Conservation (phyloP, 192 early-diverging fungal species). For the Geranomyces michiganensis region DNA sequence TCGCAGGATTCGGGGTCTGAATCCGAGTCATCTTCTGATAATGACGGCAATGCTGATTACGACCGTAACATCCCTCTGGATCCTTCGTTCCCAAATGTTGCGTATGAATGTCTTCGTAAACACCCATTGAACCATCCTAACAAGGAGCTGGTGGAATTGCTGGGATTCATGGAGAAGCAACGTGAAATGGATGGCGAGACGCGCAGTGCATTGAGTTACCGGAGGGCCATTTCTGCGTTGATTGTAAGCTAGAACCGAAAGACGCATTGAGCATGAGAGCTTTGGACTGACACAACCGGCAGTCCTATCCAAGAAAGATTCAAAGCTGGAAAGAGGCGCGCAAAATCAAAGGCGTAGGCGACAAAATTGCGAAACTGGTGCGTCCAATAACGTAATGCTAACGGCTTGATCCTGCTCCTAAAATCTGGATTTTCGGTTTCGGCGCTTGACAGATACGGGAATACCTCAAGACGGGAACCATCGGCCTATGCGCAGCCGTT, state of each 20-base stretch:
- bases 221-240: slow-evolving; percentile 32
- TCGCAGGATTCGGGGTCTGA: neutral
- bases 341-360: slow-evolving; percentile 42
- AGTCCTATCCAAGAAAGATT: slow-evolving; percentile 36
- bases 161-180: slow-evolving; percentile 29
- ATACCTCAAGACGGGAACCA: slow-evolving; percentile 31
- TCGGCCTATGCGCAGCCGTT: slow-evolving; percentile 21
- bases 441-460: slow-evolving; percentile 23
- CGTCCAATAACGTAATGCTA: neutral
- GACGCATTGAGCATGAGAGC: no score
- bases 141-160: slow-evolving; percentile 22
- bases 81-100: neutral
- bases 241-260: slow-evolving; percentile 17
- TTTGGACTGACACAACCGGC: no score
- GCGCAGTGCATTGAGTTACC: slow-evolving; percentile 34
- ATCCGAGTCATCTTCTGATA: neutral
- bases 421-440: neutral
- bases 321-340: slow-evolving; percentile 31
- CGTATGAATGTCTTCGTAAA: slow-evolving; percentile 15
- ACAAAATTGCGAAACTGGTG: slow-evolving; percentile 40
- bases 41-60: slow-evolving; percentile 18
- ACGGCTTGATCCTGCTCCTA: neutral
- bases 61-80: slow-evolving; percentile 25
- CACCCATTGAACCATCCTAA: slow-evolving; percentile 33
- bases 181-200: slow-evolving; percentile 18